Percentiles rank a stretch among this genome's conserved stretches.
These are phyloP conservation scores for Pseudozyma flocculosa DNA, from an alignment of 1,284 basidiomycete genomes.

Conservation along the genomic window DNA sequence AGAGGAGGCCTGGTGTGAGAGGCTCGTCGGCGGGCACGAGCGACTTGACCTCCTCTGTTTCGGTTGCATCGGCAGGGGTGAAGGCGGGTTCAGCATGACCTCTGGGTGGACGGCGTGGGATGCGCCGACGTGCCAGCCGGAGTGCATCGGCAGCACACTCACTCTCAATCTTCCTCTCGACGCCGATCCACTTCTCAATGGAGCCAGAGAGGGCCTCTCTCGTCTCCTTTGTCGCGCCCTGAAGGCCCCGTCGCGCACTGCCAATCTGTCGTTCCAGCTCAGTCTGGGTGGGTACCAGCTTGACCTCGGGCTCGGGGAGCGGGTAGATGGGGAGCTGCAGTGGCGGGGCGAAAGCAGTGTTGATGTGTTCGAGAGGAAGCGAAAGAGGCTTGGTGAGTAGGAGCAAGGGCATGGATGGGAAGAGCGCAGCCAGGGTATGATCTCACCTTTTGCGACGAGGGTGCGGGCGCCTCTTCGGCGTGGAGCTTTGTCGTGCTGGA, in stretches of 20 bases:
- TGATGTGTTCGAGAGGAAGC: not conserved
- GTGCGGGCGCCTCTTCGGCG: conserved; percentile 20
- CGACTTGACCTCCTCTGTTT: conserved; percentile 74
- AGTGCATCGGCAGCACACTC: conserved; percentile 1
- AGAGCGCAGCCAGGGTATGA: too few relatives aligned
- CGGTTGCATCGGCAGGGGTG: conserved; percentile 59
- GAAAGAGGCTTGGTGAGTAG: not conserved
- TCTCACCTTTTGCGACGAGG: conserved; percentile 16
- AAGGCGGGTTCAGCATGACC: not conserved
- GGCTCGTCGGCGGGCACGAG: conserved; percentile 76
- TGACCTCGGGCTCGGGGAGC: conserved; percentile 23
- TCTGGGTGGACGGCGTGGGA: too few relatives aligned
- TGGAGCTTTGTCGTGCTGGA: conserved; percentile 1
- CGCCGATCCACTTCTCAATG: conserved; percentile 43
- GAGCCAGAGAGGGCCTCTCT: conserved; percentile 17
- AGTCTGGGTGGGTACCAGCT: conserved; percentile 37
- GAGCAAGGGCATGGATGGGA: not conserved
- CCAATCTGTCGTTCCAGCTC: conserved; percentile 51
- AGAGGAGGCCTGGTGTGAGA: conserved; percentile 71
- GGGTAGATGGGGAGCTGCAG: conserved; percentile 46
- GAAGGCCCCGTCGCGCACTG: conserved; percentile 28
- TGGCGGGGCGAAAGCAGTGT: not conserved
- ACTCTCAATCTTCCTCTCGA: conserved; percentile 50
- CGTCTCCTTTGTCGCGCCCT: conserved; percentile 23
- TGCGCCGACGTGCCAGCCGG: not conserved